These are phyloP conservation scores for Penicillium roqueforti DNA, from an alignment of 495 filamentous ascomycete species.

Conservation along the genomic window DNA sequence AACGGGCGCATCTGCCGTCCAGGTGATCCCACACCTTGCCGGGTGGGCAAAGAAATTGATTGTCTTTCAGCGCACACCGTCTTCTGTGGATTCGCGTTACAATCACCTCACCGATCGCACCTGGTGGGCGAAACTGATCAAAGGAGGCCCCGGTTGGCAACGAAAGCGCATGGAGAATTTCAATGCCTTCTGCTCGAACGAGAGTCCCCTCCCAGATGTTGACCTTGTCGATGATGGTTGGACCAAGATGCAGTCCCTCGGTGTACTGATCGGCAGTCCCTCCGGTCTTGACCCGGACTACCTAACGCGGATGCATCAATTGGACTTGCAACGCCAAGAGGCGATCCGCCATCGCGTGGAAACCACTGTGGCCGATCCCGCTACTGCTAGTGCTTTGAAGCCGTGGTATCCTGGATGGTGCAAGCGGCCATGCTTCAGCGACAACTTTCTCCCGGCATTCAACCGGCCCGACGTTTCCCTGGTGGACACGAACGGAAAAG, in stretches of 20 bases:
- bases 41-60: conserved; percentile 30
- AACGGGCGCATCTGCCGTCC: conserved; percentile 45
- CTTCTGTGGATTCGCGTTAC: conserved; percentile 45
- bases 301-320: background rate
- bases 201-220: background rate
- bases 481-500: conserved; percentile 29
- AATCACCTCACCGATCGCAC: conserved; percentile 4
- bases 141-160: conserved; percentile 47
- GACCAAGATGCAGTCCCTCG: conserved; percentile 23
- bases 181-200: conserved; percentile 6
- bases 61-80: conserved; percentile 51
- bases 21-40: conserved; percentile 37
- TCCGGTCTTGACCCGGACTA: background rate
- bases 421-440: conserved; percentile 32
- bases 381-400: conserved; percentile 24
- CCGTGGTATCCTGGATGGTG: conserved; percentile 32
- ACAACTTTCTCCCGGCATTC: conserved; percentile 32
- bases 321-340: conserved; percentile 3
- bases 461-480: conserved; percentile 26
- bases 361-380: conserved; percentile 11
- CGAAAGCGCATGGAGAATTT: conserved; percentile 11
- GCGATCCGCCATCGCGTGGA: conserved; percentile 4
- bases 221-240: conserved; percentile 42
- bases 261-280: background rate
- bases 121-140: conserved; percentile 31